Conservation (phyloP, 805 yeast genomes). For the Saccharomycopsis fermentans region DNA sequence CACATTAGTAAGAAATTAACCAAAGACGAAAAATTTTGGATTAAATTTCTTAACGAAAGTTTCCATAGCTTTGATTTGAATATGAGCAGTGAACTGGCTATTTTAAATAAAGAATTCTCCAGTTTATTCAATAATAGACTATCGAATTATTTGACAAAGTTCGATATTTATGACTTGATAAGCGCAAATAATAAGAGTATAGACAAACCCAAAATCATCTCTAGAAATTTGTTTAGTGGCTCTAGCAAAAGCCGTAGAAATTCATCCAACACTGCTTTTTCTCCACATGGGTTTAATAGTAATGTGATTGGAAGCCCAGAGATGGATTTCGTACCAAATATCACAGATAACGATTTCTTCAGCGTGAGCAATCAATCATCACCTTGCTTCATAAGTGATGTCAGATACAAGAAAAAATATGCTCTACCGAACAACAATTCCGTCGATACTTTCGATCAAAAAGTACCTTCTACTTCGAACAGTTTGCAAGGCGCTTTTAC, state of each 20-base stretch:
- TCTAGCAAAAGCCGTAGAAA: not conserved
- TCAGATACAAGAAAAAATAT: conserved; percentile 17
- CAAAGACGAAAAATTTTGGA: conserved; percentile 17
- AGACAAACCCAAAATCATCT: not conserved
- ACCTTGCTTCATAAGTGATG: conserved; percentile 3
- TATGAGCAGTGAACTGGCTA: not conserved
- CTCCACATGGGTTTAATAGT: not conserved
- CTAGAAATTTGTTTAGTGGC: not conserved
- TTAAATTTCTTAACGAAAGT: conserved; percentile 11
- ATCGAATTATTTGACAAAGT: conserved; percentile 7
- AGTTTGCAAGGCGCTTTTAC: not conserved
- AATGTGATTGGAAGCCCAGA: conserved; percentile 6
- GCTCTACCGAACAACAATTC: conserved; percentile 14
- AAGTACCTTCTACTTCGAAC: not conserved
- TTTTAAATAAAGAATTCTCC: conserved; percentile 11
- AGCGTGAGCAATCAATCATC: conserved; percentile 1
- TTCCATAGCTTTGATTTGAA: not conserved
- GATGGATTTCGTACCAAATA: conserved; percentile 9
- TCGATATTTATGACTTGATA: conserved; percentile 8
- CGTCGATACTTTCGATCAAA: conserved; percentile 6
- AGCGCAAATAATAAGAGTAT: conserved; percentile 4
- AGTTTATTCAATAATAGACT: conserved; percentile 13
- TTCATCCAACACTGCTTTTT: not conserved
- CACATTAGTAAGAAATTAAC: conserved; percentile 13
- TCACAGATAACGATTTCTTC: conserved; percentile 10